phyloP scores from a whole-genome alignment of 352 stramenopile species.

The Phytophthora pseudosyringae region DNA sequence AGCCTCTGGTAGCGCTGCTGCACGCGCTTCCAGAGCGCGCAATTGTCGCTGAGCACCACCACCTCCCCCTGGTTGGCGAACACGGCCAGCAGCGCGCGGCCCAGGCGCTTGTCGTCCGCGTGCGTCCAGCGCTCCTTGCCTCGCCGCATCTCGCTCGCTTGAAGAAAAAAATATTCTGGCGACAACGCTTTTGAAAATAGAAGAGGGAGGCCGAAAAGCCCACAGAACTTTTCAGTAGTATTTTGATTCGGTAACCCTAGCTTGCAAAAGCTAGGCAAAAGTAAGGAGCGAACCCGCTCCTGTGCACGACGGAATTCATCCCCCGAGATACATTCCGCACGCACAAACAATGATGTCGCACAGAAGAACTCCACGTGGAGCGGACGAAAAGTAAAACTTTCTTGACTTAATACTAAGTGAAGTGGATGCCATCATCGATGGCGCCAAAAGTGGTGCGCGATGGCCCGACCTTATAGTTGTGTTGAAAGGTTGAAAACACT shows the following conservation, averaged over 20 bases:
- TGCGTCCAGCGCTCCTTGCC: conserved; percentile 44
- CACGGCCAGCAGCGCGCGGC: conserved; percentile 33
- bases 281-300: conserved; percentile 12
- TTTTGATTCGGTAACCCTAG: conserved; percentile 12
- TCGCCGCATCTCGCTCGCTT: conserved; percentile 29
- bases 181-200: conserved; percentile 24
- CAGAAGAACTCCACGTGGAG: conserved; percentile 3
- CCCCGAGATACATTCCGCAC: conserved; percentile 16
- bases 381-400: conserved; percentile 14
- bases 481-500: conserved; percentile 3
- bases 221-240: conserved; percentile 18
- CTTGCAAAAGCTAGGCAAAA: conserved; percentile 16
- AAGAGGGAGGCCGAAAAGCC: conserved; percentile 15
- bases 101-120: conserved; percentile 37
- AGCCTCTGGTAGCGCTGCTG: conserved; percentile 39
- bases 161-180: conserved; percentile 10
- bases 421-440: conserved; percentile 11
- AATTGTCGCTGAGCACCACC: conserved; percentile 36
- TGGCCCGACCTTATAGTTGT: not conserved
- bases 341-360: conserved; percentile 1
- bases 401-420: conserved; percentile 19
- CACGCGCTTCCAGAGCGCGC: conserved; percentile 38
- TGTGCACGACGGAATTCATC: not conserved
- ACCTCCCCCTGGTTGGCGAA: conserved; percentile 28
- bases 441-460: conserved; percentile 5